Conservation (phyloP, 306 rosid genomes). For the Malus orientalis region DNA sequence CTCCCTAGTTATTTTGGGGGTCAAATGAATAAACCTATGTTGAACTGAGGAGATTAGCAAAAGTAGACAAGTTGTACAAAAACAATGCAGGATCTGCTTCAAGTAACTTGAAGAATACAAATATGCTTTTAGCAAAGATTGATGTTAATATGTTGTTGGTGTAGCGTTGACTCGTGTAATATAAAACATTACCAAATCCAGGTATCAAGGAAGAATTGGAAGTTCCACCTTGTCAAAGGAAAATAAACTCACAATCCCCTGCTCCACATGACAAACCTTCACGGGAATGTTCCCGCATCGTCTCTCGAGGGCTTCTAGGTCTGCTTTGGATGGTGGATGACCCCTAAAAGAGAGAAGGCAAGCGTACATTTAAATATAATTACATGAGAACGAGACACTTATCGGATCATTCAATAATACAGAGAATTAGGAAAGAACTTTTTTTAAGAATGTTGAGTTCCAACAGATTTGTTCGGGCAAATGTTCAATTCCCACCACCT, state of each 20-base stretch:
- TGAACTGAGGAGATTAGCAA: neutral
- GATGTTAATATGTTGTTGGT: neutral
- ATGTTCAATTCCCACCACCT: neutral
- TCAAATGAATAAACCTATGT: neutral
- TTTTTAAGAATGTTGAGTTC: neutral
- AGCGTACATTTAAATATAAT: neutral
- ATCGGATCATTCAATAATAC: neutral
- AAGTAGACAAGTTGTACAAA: too few species aligned
- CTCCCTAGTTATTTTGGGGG: neutral
- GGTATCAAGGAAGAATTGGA: constrained; percentile 49
- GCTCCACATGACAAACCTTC: constrained; percentile 50
- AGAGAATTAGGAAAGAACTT: neutral
- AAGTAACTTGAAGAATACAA: too few species aligned
- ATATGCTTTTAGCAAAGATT: neutral
- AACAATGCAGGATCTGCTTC: too few species aligned
- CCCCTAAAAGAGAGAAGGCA: constrained; percentile 37
- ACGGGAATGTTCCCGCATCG: constrained; percentile 50
- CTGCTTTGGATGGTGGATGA: constrained; percentile 46
- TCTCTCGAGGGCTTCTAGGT: constrained; percentile 48
- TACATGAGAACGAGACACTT: neutral
- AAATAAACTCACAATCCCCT: constrained; percentile 67
- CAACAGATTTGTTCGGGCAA: neutral
- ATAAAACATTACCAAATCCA: neutral
- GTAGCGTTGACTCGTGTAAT: neutral
- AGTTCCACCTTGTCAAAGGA: constrained; percentile 59